phyloP scores from a whole-genome alignment of 805 yeast species.

The Ogataea wickerhamii region DNA sequence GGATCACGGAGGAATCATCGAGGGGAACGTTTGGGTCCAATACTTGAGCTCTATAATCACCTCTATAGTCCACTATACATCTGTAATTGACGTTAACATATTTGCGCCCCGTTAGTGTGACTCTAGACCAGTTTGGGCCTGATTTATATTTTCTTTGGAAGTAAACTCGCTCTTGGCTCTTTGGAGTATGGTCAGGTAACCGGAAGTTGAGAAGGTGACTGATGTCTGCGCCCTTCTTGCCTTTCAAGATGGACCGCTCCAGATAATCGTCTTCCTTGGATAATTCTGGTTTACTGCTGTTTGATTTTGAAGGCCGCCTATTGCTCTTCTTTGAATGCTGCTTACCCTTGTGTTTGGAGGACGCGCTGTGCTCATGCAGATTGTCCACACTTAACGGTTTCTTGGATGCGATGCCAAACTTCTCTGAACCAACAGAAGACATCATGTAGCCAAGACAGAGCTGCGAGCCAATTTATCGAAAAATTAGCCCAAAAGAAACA shows the following conservation, averaged over 20 bases:
- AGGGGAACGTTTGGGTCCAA: conserved; percentile 76
- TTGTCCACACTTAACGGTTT: not conserved
- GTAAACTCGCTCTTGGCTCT: conserved; percentile 8
- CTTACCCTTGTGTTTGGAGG: not conserved
- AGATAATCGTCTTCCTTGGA: conserved; percentile 17
- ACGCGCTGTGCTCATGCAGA: not conserved
- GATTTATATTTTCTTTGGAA: conserved; percentile 19
- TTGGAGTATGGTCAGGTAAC: conserved; percentile 34
- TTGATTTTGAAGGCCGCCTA: not conserved
- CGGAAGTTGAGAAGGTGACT: conserved; percentile 65
- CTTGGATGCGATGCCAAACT: not conserved
- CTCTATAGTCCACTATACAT: conserved; percentile 68
- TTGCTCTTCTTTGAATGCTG: not conserved
- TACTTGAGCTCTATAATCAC: conserved; percentile 53
- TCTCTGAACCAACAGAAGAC: not conserved
- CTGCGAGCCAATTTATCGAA: too few relatives aligned
- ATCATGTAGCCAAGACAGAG: too few relatives aligned
- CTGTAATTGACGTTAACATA: conserved; percentile 82
- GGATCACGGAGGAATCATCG: conserved; percentile 53
- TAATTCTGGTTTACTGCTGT: conserved; percentile 26
- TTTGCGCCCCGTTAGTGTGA: conserved; percentile 54
- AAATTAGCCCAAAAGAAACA: too few relatives aligned
- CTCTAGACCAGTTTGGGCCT: conserved; percentile 28
- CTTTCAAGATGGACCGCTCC: conserved; percentile 20
- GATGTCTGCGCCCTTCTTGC: conserved; percentile 37